Evolutionary conservation across 2,329 filamentous ascomycete species (phyloP).

Genomic region (Xylariaceae sp.): DNA sequence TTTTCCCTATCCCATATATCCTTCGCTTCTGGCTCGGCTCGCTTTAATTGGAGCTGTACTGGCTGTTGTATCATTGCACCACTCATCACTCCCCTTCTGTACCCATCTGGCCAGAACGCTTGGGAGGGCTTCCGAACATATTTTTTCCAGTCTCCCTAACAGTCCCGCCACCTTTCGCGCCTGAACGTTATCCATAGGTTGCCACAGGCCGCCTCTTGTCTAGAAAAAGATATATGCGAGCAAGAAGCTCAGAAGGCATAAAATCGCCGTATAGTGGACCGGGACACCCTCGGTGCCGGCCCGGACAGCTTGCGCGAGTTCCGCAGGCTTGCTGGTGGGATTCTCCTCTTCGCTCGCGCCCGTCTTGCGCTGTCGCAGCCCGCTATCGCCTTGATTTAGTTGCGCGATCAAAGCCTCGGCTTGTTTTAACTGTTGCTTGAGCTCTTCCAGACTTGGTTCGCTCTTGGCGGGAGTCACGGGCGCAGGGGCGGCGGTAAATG

Average conservation of each 20-base stretch:
- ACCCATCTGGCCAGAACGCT: neutral
- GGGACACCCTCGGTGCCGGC: constrained; percentile 69
- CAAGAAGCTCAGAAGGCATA: constrained; percentile 87
- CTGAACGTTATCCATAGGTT: constrained; percentile 2
- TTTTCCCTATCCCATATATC: constrained; percentile 3
- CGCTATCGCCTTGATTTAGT: constrained; percentile 61
- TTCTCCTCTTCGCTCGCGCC: constrained; percentile 49
- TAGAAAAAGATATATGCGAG: constrained; percentile 97
- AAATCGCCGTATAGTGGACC: constrained; percentile 72
- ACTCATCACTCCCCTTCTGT: constrained; percentile 2
- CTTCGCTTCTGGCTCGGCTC: constrained; percentile 4
- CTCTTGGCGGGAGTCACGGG: constrained; percentile 44
- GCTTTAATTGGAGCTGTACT: too few species aligned
- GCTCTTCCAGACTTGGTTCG: constrained; percentile 47
- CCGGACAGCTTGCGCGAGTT: constrained; percentile 49
- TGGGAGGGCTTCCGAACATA: too few species aligned
- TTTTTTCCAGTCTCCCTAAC: constrained; percentile 2
- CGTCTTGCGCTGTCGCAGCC: constrained; percentile 73
- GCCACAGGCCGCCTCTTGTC: constrained; percentile 8
- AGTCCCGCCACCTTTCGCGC: constrained; percentile 1
- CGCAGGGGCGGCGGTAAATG: constrained; percentile 33
- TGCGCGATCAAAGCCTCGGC: constrained; percentile 68
- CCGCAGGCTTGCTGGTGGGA: constrained; percentile 33
- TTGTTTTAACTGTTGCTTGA: constrained; percentile 67
- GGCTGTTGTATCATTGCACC: constrained; percentile 5